Conservation (phyloP, 768 basidiomycete species). For the Trametes cinnabarina region DNA sequence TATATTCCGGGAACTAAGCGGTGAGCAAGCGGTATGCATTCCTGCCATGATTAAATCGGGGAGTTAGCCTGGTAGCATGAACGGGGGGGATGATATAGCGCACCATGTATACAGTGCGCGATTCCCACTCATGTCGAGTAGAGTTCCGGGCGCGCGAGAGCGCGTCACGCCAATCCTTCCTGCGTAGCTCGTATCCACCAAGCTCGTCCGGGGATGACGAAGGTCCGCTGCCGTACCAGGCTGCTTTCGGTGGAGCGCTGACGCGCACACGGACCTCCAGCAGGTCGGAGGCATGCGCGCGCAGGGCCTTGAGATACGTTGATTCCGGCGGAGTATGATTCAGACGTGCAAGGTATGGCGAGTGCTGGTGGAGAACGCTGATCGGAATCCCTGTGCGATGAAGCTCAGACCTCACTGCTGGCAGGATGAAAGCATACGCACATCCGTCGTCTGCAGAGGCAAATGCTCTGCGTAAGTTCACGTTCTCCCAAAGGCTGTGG, state of each 20-base stretch:
- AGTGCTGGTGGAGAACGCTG: slow-evolving; percentile 46
- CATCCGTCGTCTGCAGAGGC: slow-evolving; percentile 49
- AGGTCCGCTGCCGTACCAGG: slow-evolving; percentile 34
- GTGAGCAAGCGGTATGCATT: slow-evolving; percentile 60
- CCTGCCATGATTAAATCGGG: slow-evolving; percentile 40
- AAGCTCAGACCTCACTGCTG: slow-evolving; percentile 14
- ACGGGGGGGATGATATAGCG: slow-evolving; percentile 22
- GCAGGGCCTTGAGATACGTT: slow-evolving; percentile 56
- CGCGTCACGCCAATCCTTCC: slow-evolving; percentile 42
- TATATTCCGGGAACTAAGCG: slow-evolving; percentile 51
- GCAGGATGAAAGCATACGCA: slow-evolving; percentile 34
- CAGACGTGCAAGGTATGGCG: slow-evolving; percentile 29
- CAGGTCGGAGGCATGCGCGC: slow-evolving; percentile 41
- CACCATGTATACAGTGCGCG: slow-evolving; percentile 67
- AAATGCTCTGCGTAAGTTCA: slow-evolving; percentile 44
- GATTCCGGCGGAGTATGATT: slow-evolving; percentile 41
- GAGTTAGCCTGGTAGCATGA: not conserved
- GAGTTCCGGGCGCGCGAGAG: slow-evolving; percentile 27
- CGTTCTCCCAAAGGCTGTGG: slow-evolving; percentile 63
- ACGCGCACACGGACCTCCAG: slow-evolving; percentile 67
- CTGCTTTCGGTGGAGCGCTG: slow-evolving; percentile 39
- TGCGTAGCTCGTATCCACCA: slow-evolving; percentile 66
- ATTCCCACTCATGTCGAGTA: slow-evolving; percentile 55
- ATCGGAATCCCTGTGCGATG: slow-evolving; percentile 55
- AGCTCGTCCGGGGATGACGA: slow-evolving; percentile 29